Conservation (phyloP, 441 rosid species). For the Erysimum pusillum region DNA sequence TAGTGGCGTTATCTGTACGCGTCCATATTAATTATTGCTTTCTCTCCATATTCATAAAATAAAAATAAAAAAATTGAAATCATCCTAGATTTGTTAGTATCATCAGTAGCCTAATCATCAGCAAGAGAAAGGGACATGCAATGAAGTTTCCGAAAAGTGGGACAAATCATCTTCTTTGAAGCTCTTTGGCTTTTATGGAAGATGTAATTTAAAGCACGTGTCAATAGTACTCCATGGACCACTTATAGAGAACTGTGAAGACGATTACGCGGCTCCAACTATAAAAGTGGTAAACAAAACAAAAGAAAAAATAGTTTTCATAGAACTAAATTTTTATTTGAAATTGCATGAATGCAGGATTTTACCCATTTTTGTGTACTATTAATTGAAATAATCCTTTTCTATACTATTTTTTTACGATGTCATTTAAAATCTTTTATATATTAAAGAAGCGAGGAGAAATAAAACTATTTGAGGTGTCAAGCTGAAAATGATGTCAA, state of each 20-base stretch:
- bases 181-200: neutral
- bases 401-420: no score
- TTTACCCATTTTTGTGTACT: neutral
- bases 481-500: neutral
- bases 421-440: no score
- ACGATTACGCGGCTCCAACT: neutral
- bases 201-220: slow-evolving; percentile 20
- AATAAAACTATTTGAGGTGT: neutral
- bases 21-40: neutral
- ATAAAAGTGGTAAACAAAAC: neutral
- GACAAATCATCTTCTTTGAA: slow-evolving; percentile 11
- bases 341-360: neutral
- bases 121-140: neutral
- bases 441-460: neutral
- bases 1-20: neutral
- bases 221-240: neutral
- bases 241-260: neutral
- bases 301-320: neutral
- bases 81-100: neutral
- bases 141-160: neutral
- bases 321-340: neutral
- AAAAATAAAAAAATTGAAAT: neutral
- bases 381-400: neutral
- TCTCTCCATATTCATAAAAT: neutral
- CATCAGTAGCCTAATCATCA: no score